Conservation (phyloP, 345 rosid species). For the Salix exigua region DNA sequence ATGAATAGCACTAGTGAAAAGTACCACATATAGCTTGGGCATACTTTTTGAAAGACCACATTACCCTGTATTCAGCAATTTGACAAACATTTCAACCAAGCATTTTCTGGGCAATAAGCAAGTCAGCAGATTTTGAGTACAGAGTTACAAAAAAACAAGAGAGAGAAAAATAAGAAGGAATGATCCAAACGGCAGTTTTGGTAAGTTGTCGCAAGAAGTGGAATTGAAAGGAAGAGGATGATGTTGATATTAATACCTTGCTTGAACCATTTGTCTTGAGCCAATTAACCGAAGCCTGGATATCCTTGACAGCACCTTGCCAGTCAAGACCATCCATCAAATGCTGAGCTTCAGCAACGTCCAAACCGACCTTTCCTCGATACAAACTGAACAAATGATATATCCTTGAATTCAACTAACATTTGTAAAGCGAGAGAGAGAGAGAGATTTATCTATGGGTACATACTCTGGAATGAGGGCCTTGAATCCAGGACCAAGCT, state of each 20-base stretch:
- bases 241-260: constrained; percentile 40
- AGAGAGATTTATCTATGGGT: neutral
- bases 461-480: constrained; percentile 87
- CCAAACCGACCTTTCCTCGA: constrained; percentile 88
- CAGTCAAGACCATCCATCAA: constrained; percentile 91
- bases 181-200: too few species aligned
- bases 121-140: constrained; percentile 34
- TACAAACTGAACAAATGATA: constrained; percentile 47
- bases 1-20: constrained; percentile 66
- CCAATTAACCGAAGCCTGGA: constrained; percentile 76
- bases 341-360: constrained; percentile 92
- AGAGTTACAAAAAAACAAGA: neutral
- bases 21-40: constrained; percentile 50
- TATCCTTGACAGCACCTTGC: constrained; percentile 91
- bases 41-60: constrained; percentile 42
- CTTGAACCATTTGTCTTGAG: constrained; percentile 87
- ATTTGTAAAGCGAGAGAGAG: neutral
- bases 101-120: constrained; percentile 38
- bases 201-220: neutral
- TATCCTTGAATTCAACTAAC: neutral
- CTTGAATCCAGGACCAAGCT: constrained; percentile 73
- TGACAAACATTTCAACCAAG: constrained; percentile 50
- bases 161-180: too few species aligned
- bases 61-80: constrained; percentile 43
- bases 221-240: neutral